These are phyloP conservation scores for Insectozyma bohioensis DNA, from an alignment of 1,139 yeast genomes.

Conservation along the genomic window DNA sequence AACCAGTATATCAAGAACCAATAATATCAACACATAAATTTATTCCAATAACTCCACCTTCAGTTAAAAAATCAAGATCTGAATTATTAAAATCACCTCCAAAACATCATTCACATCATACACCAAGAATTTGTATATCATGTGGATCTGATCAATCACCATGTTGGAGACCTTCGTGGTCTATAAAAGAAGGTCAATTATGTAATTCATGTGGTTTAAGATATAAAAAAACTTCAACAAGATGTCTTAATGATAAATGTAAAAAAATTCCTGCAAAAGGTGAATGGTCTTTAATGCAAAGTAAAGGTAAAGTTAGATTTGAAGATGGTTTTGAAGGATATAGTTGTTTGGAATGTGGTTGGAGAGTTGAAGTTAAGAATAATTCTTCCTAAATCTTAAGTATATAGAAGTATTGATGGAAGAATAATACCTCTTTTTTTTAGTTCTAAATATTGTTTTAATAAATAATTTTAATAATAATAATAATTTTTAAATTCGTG, in stretches of 20 bases:
- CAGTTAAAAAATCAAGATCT: constrained; percentile 30
- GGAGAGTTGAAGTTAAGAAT: constrained; percentile 47
- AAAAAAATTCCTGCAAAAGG: constrained; percentile 94
- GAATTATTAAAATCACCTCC: constrained; percentile 38
- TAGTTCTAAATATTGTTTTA: too few species aligned
- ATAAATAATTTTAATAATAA: too few species aligned
- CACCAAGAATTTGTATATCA: constrained; percentile 71
- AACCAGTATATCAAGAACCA: constrained; percentile 8
- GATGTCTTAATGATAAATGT: constrained; percentile 76
- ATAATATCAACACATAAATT: constrained; percentile 29
- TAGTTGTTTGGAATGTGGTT: constrained; percentile 70
- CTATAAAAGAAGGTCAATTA: constrained; percentile 80
- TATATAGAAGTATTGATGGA: constrained; percentile 3
- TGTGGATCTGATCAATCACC: constrained; percentile 93
- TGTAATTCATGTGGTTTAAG: constrained; percentile 96
- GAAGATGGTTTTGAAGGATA: constrained; percentile 49
- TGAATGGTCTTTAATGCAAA: constrained; percentile 88
- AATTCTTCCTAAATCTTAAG: constrained; percentile 8
- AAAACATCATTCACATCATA: constrained; percentile 18
- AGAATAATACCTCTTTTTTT: too few species aligned
- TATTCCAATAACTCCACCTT: constrained; percentile 47
- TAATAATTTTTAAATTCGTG: too few species aligned
- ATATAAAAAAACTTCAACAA: constrained; percentile 89
- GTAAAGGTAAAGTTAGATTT: constrained; percentile 50
- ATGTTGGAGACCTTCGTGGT: constrained; percentile 99